Percentiles rank a stretch among this genome's conserved stretches.
phyloP scores from a whole-genome alignment of 306 rosid genomes.

The Boehmeria nivea region DNA sequence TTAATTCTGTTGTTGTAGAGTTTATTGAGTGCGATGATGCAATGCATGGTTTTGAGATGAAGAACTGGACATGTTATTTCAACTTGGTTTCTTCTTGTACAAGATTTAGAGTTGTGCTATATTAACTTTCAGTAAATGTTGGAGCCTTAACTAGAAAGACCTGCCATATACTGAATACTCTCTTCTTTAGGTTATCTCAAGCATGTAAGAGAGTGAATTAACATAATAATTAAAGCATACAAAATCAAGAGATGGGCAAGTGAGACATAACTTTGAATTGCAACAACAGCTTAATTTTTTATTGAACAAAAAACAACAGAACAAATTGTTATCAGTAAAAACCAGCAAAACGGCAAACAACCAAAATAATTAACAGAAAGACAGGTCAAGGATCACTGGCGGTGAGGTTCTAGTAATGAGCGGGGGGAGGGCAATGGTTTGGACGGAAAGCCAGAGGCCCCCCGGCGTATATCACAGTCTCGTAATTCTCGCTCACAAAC shows the following conservation, averaged over 20 bases:
- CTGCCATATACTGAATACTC: no score
- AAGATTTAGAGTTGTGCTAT: not conserved
- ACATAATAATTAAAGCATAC: not conserved
- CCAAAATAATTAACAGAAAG: slow-evolving; percentile 1
- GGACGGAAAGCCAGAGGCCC: slow-evolving; percentile 93
- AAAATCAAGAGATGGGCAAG: not conserved
- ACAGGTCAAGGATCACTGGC: not conserved
- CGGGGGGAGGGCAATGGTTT: slow-evolving; percentile 36
- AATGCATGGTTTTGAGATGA: not conserved
- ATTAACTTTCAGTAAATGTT: not conserved
- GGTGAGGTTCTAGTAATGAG: slow-evolving; percentile 24
- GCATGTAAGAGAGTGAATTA: not conserved
- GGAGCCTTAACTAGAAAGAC: no score
- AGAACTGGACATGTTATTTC: not conserved
- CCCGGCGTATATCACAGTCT: slow-evolving; percentile 68
- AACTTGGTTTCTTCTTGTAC: not conserved
- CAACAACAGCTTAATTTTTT: slow-evolving; percentile 18
- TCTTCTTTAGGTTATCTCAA: no score
- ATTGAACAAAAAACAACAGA: slow-evolving; percentile 10
- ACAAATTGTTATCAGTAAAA: slow-evolving; percentile 3
- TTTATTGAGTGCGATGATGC: not conserved
- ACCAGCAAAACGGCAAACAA: not conserved
- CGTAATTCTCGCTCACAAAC: slow-evolving; percentile 45
- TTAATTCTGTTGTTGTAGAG: slow-evolving; percentile 5
- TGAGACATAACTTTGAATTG: slow-evolving; percentile 1